A percentile compares a stretch with the other conserved stretches of the same genome.
Evolutionary conservation across 768 basidiomycete species (phyloP).

Genomic region (Trichaptum fuscoviolaceum): DNA sequence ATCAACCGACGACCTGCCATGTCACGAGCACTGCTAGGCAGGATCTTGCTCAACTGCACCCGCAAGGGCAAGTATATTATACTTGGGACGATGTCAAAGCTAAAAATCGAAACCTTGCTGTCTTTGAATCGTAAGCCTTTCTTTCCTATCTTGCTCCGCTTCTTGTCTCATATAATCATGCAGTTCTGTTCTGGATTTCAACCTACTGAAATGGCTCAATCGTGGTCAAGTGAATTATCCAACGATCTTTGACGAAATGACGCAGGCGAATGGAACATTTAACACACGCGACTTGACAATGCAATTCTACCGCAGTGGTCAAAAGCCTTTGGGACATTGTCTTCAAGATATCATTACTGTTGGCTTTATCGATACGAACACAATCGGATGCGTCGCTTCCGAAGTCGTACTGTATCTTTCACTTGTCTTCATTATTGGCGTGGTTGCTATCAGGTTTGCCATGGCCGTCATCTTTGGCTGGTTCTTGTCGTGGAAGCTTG

Average conservation of each 20-base stretch:
- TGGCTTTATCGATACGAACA: constrained; percentile 91
- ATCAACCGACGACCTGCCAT: constrained; percentile 67
- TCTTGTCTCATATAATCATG: constrained; percentile 11
- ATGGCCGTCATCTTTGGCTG: constrained; percentile 98
- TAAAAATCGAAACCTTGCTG: constrained; percentile 71
- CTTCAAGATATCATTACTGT: constrained; percentile 81
- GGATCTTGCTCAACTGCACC: constrained; percentile 41
- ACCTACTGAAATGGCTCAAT: constrained; percentile 82
- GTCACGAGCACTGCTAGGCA: constrained; percentile 45
- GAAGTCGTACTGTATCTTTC: constrained; percentile 92
- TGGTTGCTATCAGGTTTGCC: constrained; percentile 88
- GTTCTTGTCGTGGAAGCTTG: constrained; percentile 96
- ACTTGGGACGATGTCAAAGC: constrained; percentile 80
- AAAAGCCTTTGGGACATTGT: constrained; percentile 68
- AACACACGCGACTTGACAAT: constrained; percentile 87
- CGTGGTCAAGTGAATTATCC: constrained; percentile 79
- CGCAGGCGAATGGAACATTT: constrained; percentile 61
- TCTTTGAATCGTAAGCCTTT: constrained; percentile 80
- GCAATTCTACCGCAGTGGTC: constrained; percentile 66
- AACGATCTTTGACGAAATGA: constrained; percentile 73
- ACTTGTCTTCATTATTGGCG: constrained; percentile 94
- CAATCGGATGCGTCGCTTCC: constrained; percentile 95
- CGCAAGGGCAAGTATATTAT: constrained; percentile 87
- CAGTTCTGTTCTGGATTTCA: constrained; percentile 86
- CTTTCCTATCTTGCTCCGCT: constrained; percentile 6